Percentiles rank a stretch among this genome's conserved stretches.
Evolutionary conservation across 192 early-diverging fungal genomes (phyloP).

Genomic region (Linnemannia elongata): DNA sequence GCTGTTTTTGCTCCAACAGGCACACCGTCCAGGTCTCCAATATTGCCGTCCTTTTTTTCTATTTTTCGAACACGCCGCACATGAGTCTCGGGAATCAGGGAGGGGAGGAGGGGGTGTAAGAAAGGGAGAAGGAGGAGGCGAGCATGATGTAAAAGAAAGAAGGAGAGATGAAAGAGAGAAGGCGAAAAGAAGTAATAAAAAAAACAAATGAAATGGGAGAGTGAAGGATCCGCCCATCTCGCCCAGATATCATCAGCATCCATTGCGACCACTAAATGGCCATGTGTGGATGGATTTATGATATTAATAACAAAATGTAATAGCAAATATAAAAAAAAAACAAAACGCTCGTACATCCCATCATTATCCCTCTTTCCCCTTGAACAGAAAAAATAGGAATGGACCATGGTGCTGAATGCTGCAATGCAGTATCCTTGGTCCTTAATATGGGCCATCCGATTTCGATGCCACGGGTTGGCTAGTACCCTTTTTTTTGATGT

Average conservation of each 20-base stretch:
- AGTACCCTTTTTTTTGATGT: conserved; percentile 33
- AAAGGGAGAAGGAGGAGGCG: background rate
- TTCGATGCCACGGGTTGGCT: background rate
- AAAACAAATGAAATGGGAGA: background rate
- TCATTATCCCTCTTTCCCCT: background rate
- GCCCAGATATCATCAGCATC: background rate
- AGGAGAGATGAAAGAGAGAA: background rate
- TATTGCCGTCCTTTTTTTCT: background rate
- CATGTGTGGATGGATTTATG: background rate
- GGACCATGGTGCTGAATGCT: no score
- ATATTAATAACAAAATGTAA: conserved; percentile 9
- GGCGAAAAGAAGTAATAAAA: background rate
- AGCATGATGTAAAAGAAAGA: background rate
- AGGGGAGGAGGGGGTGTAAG: background rate
- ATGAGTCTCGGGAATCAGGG: background rate
- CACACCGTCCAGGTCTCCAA: background rate
- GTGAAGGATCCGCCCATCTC: background rate
- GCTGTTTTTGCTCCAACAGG: background rate
- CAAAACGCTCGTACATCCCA: background rate
- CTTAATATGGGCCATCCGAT: conserved; percentile 2
- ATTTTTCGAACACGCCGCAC: conserved; percentile 2
- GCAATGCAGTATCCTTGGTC: background rate
- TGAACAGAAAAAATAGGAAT: background rate
- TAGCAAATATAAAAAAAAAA: background rate
- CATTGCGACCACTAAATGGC: background rate